A percentile compares a stretch with the other conserved stretches of the same genome.
Evolutionary conservation across 345 rosid genomes (phyloP).

Genomic region (Brassica juncea): DNA sequence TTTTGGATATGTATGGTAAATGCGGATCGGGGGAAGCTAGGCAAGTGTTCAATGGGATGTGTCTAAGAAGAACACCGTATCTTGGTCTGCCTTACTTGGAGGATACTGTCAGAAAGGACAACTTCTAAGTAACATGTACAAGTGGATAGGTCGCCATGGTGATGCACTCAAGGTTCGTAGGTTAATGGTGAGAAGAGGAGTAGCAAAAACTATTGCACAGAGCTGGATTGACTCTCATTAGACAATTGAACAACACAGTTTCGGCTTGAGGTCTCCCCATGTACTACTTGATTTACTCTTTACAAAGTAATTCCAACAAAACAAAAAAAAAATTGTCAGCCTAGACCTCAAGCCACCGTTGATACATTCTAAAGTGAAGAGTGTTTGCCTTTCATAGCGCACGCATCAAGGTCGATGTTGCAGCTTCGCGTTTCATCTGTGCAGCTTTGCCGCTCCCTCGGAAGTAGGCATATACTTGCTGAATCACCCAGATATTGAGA

Average conservation of each 20-base stretch:
- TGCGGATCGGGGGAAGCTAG: conserved; percentile 62
- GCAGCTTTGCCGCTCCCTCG: neutral
- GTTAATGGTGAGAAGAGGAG: conserved; percentile 65
- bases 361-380: conserved; percentile 24
- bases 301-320: conserved; percentile 29
- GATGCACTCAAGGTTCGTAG: conserved; percentile 69
- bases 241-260: conserved; percentile 12
- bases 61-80: conserved; percentile 61
- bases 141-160: conserved; percentile 66
- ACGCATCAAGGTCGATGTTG: neutral
- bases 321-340: neutral
- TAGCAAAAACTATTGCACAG: conserved; percentile 65
- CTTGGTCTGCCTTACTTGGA: conserved; percentile 81
- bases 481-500: conserved; percentile 96
- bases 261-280: neutral
- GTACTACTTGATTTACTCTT: conserved; percentile 4
- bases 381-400: conserved; percentile 44
- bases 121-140: conserved; percentile 69
- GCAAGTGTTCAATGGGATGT: conserved; percentile 68
- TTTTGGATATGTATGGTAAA: conserved; percentile 93
- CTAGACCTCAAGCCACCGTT: conserved; percentile 24
- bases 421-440: neutral
- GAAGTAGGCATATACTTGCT: conserved; percentile 87
- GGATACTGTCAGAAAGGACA: conserved; percentile 78
- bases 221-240: conserved; percentile 58